Evolutionary conservation across 768 basidiomycete species (phyloP).

Genomic region (Leucogyrophana mollusca): DNA sequence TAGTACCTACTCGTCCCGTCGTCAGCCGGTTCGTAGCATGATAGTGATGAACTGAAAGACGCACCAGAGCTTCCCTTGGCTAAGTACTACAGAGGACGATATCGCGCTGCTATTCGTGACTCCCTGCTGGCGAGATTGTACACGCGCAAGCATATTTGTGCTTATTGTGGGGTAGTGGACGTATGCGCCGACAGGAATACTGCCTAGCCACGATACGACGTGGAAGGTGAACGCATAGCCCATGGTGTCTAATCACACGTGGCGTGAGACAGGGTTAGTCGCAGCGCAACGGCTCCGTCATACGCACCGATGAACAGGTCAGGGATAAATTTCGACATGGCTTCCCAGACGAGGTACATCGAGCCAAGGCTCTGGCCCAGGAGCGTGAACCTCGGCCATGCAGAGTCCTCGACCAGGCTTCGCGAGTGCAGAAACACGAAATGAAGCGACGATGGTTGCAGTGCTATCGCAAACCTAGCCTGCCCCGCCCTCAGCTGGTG

Average conservation of each 20-base stretch:
- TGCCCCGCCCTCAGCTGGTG: slow-evolving; percentile 24
- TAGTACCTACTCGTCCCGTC: slow-evolving; percentile 80
- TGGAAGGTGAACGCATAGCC: slow-evolving; percentile 96
- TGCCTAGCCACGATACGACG: slow-evolving; percentile 59
- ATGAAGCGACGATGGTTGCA: slow-evolving; percentile 63
- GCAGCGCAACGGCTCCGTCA: background rate
- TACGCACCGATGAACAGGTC: slow-evolving; percentile 86
- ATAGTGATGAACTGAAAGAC: slow-evolving; percentile 15
- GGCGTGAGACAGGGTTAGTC: background rate
- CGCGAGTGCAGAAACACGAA: slow-evolving; percentile 82
- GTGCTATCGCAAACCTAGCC: slow-evolving; percentile 78
- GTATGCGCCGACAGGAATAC: slow-evolving; percentile 82
- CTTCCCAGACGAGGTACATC: slow-evolving; percentile 81
- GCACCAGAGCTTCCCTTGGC: slow-evolving; percentile 63
- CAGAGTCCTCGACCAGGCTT: slow-evolving; percentile 70
- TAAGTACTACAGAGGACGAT: slow-evolving; percentile 54
- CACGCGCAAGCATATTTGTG: slow-evolving; percentile 87
- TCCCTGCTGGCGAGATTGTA: slow-evolving; percentile 53
- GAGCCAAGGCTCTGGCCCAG: slow-evolving; percentile 90
- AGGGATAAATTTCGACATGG: slow-evolving; percentile 74
- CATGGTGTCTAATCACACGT: slow-evolving; percentile 77
- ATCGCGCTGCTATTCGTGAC: slow-evolving; percentile 63
- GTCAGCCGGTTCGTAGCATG: too few species aligned
- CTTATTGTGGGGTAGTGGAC: slow-evolving; percentile 97
- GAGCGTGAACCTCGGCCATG: slow-evolving; percentile 91